Evolutionary conservation across 164 flowering plant genomes (phyloP).

Genomic region (Kalanchoe fedtschenkoi): DNA sequence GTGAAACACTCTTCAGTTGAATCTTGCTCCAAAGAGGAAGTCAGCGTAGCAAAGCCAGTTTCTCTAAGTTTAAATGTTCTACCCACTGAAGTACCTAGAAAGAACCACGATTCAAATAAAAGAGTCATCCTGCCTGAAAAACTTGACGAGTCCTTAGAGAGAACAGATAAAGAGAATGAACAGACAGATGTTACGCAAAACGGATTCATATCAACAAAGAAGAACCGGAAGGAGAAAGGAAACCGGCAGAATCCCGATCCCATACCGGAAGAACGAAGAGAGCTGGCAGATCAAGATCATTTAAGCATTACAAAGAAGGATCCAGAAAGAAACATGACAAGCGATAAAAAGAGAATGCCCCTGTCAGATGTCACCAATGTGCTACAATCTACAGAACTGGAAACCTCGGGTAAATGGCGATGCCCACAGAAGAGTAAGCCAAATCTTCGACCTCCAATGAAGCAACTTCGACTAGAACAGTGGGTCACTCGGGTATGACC

Average conservation of each 20-base stretch:
- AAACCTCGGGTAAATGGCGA: conserved; percentile 51
- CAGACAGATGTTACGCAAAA: conserved; percentile 10
- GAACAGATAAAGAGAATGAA: conserved; percentile 18
- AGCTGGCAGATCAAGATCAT: neutral
- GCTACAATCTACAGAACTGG: conserved; percentile 11
- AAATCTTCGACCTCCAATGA: conserved; percentile 51
- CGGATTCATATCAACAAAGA: conserved; percentile 43
- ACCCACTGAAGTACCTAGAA: neutral
- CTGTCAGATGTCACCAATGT: conserved; percentile 35
- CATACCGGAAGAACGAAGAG: neutral
- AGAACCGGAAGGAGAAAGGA: conserved; percentile 11
- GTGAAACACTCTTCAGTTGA: neutral
- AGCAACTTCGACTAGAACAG: conserved; percentile 65
- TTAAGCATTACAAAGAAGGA: neutral
- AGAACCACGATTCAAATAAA: neutral
- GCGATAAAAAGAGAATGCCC: conserved; percentile 13
- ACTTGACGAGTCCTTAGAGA: neutral
- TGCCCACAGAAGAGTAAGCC: conserved; percentile 66
- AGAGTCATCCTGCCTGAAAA: neutral
- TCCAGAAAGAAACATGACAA: neutral
- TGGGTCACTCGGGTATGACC: conserved; percentile 32
- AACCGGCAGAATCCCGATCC: conserved; percentile 9
- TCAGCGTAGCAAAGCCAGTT: neutral
- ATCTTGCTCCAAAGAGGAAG: neutral
- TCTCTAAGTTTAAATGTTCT: neutral